Percentiles rank a stretch among this genome's conserved stretches.
Conservation (phyloP, 2,329 filamentous ascomycete species). For the Cryphonectria nitschkei region DNA sequence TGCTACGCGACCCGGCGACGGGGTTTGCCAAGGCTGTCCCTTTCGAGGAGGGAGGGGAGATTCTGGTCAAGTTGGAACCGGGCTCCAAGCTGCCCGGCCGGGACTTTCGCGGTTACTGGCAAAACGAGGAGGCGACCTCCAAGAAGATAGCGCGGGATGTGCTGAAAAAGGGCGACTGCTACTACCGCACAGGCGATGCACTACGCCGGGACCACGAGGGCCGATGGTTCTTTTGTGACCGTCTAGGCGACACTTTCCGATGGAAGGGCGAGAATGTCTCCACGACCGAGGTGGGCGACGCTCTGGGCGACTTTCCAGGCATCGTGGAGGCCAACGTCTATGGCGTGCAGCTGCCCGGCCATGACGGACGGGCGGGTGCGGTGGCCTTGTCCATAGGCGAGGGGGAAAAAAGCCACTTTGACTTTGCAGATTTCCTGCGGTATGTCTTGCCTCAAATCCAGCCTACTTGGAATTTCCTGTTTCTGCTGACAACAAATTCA, state of each 20-base stretch:
- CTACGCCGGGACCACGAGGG: constrained; percentile 64
- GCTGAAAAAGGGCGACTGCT: constrained; percentile 68
- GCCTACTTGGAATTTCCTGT: not conserved
- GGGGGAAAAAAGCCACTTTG: constrained; percentile 51
- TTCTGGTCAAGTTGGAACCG: constrained; percentile 63
- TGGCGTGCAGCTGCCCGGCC: constrained; percentile 65
- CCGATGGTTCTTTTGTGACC: constrained; percentile 71
- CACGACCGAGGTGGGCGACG: constrained; percentile 68
- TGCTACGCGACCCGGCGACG: constrained; percentile 67
- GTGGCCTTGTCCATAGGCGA: constrained; percentile 62
- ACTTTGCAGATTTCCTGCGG: constrained; percentile 62
- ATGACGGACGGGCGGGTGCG: constrained; percentile 71
- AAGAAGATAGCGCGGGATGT: constrained; percentile 69
- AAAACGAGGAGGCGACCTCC: constrained; percentile 66
- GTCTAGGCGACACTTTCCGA: constrained; percentile 72
- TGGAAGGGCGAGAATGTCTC: constrained; percentile 75
- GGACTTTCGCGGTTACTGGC: constrained; percentile 71
- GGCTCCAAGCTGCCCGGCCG: constrained; percentile 43
- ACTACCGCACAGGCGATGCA: constrained; percentile 71
- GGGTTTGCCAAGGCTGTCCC: constrained; percentile 67
- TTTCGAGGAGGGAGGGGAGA: constrained; percentile 75
- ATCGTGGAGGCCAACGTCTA: constrained; percentile 72
- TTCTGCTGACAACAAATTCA: not conserved
- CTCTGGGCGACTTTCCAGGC: constrained; percentile 61
- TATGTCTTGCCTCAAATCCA: constrained; percentile 35